These are phyloP conservation scores for Penicillium rolfsii DNA, from an alignment of 2,329 filamentous ascomycete genomes.

Conservation along the genomic window DNA sequence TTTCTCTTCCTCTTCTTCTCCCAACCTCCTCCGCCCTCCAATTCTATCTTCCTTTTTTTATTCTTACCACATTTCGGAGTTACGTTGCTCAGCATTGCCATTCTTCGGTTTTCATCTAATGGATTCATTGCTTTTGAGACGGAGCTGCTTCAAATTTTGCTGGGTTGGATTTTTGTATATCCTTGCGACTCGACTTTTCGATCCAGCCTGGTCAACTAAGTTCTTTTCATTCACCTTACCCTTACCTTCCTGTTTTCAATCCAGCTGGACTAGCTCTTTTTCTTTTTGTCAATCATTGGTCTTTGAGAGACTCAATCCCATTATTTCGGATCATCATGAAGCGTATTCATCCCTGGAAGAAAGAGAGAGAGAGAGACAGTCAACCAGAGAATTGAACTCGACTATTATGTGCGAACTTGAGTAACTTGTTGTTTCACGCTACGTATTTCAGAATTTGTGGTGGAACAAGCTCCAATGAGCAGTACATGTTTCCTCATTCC, in stretches of 20 bases:
- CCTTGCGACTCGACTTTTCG: constrained; percentile 14
- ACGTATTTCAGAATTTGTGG: background rate
- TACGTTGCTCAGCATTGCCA: background rate
- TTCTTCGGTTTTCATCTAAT: background rate
- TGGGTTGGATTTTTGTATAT: constrained; percentile 19
- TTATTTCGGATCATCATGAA: constrained; percentile 3
- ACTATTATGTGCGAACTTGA: background rate
- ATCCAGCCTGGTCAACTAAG: background rate
- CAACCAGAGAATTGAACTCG: background rate
- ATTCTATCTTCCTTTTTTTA: background rate
- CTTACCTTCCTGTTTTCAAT: background rate
- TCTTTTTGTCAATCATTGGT: constrained; percentile 14
- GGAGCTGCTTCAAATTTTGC: background rate
- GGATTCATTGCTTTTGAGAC: background rate
- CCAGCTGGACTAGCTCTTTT: constrained; percentile 2
- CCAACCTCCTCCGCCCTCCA: background rate
- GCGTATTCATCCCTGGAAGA: background rate
- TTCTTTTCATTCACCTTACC: background rate
- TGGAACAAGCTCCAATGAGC: background rate
- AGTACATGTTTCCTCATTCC: constrained; percentile 20
- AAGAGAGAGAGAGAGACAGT: too few relatives aligned
- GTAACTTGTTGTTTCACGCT: background rate
- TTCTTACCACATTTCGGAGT: constrained; percentile 4
- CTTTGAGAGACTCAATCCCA: constrained; percentile 25
- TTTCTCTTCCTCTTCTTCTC: background rate